Conservation (phyloP, 1,284 basidiomycete species). For the Tilletia horrida region DNA sequence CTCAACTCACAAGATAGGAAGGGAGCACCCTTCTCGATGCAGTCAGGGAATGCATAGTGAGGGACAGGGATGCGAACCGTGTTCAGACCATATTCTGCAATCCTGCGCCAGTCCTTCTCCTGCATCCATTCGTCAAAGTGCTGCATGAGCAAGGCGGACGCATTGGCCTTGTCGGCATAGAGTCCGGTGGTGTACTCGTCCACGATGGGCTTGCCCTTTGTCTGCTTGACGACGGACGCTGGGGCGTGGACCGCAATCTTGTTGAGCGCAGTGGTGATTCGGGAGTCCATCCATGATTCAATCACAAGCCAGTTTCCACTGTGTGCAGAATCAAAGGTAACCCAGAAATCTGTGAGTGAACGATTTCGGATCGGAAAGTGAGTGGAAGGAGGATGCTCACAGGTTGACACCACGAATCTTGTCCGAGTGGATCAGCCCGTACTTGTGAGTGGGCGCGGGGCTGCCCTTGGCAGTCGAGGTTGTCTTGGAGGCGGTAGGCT, state of each 20-base stretch:
- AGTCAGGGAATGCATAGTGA: slow-evolving; percentile 18
- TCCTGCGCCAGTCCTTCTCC: slow-evolving; percentile 22
- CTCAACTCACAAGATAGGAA: slow-evolving; percentile 3
- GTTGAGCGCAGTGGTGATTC: slow-evolving; percentile 19
- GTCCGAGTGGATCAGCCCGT: slow-evolving; percentile 6
- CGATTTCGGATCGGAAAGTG: not conserved
- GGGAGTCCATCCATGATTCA: slow-evolving; percentile 26
- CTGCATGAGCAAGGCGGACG: slow-evolving; percentile 3
- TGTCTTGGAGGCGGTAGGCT: not conserved
- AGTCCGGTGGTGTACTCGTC: slow-evolving; percentile 25
- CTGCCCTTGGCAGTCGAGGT: not conserved
- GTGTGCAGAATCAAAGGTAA: not conserved
- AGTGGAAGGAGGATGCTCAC: slow-evolving; percentile 2
- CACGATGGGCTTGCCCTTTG: slow-evolving; percentile 28
- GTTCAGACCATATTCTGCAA: slow-evolving; percentile 25
- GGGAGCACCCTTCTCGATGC: slow-evolving; percentile 15
- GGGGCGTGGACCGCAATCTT: slow-evolving; percentile 36
- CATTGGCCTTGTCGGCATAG: slow-evolving; percentile 7
- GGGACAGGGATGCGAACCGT: slow-evolving; percentile 20
- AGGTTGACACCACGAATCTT: slow-evolving; percentile 15
- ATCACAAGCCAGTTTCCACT: slow-evolving; percentile 21
- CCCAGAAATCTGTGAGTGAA: not conserved
- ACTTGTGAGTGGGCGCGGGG: slow-evolving; percentile 3
- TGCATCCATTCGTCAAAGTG: slow-evolving; percentile 20
- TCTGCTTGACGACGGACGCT: slow-evolving; percentile 21